These are phyloP conservation scores for Lathyrus oleraceus DNA, from an alignment of 306 rosid genomes.

Conservation along the genomic window DNA sequence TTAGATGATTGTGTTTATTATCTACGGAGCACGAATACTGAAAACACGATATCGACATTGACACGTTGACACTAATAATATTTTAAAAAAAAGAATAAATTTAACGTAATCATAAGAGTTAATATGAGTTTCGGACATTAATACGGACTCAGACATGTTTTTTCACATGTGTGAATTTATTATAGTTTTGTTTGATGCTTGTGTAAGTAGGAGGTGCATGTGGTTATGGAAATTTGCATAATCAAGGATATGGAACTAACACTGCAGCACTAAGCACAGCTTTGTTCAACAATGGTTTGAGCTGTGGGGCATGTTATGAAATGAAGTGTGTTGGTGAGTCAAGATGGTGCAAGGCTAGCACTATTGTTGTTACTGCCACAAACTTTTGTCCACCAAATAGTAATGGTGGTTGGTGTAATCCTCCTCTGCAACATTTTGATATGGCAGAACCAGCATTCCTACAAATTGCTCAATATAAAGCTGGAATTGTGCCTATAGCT, in stretches of 20 bases:
- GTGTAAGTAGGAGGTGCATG: slow-evolving; percentile 77
- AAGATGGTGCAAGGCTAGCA: slow-evolving; percentile 69
- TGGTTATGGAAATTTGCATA: slow-evolving; percentile 83
- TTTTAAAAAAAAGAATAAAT: too few relatives aligned
- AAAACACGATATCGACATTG: too few relatives aligned
- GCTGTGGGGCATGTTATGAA: slow-evolving; percentile 81
- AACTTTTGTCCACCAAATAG: slow-evolving; percentile 84
- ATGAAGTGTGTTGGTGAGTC: slow-evolving; percentile 67
- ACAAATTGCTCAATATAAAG: slow-evolving; percentile 74
- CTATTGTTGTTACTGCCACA: slow-evolving; percentile 77
- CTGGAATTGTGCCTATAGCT: slow-evolving; percentile 79
- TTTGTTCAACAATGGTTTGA: slow-evolving; percentile 71
- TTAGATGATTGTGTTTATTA: too few relatives aligned
- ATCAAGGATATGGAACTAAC: slow-evolving; percentile 81
- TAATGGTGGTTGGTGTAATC: slow-evolving; percentile 92
- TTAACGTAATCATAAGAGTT: too few relatives aligned
- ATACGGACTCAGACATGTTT: too few relatives aligned
- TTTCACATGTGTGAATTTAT: too few relatives aligned
- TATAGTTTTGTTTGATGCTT: slow-evolving; percentile 13
- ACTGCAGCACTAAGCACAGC: slow-evolving; percentile 90
- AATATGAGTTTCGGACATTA: too few relatives aligned
- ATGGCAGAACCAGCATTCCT: slow-evolving; percentile 87
- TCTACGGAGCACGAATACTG: too few relatives aligned
- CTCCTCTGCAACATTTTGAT: slow-evolving; percentile 89
- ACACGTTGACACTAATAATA: too few relatives aligned